Evolutionary conservation across 2,329 filamentous ascomycete species (phyloP).

Genomic region (Teratosphaeriaceae sp.): DNA sequence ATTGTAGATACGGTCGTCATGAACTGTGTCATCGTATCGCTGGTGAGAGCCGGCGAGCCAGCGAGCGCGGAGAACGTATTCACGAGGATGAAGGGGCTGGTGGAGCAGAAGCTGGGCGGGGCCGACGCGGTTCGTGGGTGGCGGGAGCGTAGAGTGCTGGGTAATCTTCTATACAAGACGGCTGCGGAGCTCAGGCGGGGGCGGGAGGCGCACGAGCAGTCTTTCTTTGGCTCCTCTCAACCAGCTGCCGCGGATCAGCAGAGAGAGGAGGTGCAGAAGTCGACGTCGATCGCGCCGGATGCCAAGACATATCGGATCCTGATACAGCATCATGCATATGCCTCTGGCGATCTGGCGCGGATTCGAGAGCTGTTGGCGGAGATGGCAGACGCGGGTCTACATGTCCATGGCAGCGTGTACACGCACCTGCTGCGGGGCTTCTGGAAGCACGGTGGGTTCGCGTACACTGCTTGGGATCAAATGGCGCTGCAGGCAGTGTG

Average conservation of each 20-base stretch:
- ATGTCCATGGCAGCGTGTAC: slow-evolving; percentile 70
- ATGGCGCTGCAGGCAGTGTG: slow-evolving; percentile 63
- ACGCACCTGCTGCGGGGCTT: slow-evolving; percentile 80
- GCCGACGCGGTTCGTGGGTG: slow-evolving; percentile 23
- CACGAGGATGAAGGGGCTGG: slow-evolving; percentile 67
- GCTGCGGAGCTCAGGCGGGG: slow-evolving; percentile 40
- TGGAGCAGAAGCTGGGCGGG: slow-evolving; percentile 33
- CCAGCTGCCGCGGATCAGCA: slow-evolving; percentile 14
- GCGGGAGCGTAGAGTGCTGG: slow-evolving; percentile 37
- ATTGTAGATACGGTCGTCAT: slow-evolving; percentile 81
- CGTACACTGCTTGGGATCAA: slow-evolving; percentile 64
- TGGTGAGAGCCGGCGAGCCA: slow-evolving; percentile 71
- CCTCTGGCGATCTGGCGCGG: slow-evolving; percentile 63
- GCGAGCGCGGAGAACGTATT: slow-evolving; percentile 75
- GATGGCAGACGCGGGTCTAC: slow-evolving; percentile 61
- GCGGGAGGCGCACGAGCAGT: slow-evolving; percentile 41
- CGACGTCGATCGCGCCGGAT: slow-evolving; percentile 64
- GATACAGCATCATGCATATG: slow-evolving; percentile 64
- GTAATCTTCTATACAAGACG: slow-evolving; percentile 42
- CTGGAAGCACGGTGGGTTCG: slow-evolving; percentile 59
- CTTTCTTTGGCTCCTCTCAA: slow-evolving; percentile 30
- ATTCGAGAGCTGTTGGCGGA: slow-evolving; percentile 69
- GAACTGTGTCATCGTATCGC: slow-evolving; percentile 76
- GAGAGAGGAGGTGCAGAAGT: slow-evolving; percentile 53
- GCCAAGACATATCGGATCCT: slow-evolving; percentile 73